phyloP scores from a whole-genome alignment of 768 basidiomycete species.

The Trametes gibbosa region DNA sequence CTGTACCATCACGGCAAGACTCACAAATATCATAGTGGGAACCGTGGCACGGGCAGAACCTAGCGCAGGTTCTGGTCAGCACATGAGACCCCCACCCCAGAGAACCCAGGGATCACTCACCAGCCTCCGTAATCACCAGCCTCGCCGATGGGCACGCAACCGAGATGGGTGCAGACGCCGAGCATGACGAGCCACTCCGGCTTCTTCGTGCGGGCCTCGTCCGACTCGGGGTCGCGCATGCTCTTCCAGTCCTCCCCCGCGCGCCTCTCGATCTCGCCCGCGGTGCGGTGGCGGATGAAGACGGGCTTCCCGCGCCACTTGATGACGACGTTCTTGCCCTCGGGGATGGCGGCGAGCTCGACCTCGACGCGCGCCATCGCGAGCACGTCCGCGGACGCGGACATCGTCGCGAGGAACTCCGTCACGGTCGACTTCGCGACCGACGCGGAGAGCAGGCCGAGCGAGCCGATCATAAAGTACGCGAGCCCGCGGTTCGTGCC shows the following conservation, averaged over 20 bases:
- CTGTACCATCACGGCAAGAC: conserved; percentile 30
- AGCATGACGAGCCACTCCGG: conserved; percentile 96
- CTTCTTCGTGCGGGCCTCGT: conserved; percentile 85
- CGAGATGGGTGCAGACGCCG: conserved; percentile 95
- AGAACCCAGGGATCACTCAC: conserved; percentile 45
- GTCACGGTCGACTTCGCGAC: conserved; percentile 91
- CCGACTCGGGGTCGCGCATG: conserved; percentile 89
- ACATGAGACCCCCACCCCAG: background rate
- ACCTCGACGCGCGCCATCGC: conserved; percentile 98
- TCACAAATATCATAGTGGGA: conserved; percentile 96
- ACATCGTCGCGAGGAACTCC: conserved; percentile 94
- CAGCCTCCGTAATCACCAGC: conserved; percentile 97
- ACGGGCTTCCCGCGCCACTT: conserved; percentile 99
- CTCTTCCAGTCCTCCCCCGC: conserved; percentile 77
- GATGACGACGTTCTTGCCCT: conserved; percentile 96
- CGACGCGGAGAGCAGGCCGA: conserved; percentile 92
- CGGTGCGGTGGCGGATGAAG: conserved; percentile 95
- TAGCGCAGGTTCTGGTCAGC: conserved; percentile 23
- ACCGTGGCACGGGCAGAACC: conserved; percentile 99
- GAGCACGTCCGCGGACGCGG: conserved; percentile 95
- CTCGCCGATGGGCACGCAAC: conserved; percentile 98
- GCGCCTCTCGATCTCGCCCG: conserved; percentile 89
- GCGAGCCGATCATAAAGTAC: conserved; percentile 88
- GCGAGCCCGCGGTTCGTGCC: conserved; percentile 72
- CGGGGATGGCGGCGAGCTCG: conserved; percentile 84